phyloP scores from a whole-genome alignment of 768 basidiomycete species.

The Suillus luteus region DNA sequence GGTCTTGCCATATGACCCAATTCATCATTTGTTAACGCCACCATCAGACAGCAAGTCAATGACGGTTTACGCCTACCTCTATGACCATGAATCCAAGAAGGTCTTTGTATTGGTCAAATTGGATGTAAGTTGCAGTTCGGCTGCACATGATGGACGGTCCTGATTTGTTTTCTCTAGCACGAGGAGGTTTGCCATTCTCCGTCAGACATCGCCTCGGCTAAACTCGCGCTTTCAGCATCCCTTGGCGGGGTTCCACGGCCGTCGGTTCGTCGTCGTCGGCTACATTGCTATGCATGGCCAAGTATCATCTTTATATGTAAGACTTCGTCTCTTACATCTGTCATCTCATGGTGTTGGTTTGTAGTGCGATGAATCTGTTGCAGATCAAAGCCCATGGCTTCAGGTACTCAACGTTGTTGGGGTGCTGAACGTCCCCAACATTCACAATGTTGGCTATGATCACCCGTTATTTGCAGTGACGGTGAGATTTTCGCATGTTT shows the following conservation, averaged over 20 bases:
- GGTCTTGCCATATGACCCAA: not conserved
- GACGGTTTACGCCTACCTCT: not conserved
- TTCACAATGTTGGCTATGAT: not conserved
- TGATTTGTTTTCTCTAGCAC: not conserved
- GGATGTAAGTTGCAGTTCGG: not conserved
- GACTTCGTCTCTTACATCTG: not conserved
- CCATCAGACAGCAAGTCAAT: not conserved
- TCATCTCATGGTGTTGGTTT: not conserved
- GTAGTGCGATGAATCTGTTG: not conserved
- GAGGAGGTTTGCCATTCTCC: not conserved
- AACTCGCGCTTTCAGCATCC: not conserved
- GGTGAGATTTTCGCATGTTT: not conserved
- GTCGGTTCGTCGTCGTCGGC: not conserved
- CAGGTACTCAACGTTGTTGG: not conserved
- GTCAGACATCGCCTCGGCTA: not conserved
- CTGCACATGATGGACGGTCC: not conserved
- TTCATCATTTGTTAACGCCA: not conserved
- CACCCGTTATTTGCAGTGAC: not conserved
- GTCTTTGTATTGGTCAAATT: not conserved
- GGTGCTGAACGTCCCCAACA: not conserved
- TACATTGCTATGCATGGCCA: not conserved
- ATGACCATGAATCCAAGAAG: not conserved
- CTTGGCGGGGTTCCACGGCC: not conserved
- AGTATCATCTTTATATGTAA: not conserved
- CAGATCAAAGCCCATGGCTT: not conserved